phyloP scores from a whole-genome alignment of 140 eudicot genomes.

The Anethum foeniculum region DNA sequence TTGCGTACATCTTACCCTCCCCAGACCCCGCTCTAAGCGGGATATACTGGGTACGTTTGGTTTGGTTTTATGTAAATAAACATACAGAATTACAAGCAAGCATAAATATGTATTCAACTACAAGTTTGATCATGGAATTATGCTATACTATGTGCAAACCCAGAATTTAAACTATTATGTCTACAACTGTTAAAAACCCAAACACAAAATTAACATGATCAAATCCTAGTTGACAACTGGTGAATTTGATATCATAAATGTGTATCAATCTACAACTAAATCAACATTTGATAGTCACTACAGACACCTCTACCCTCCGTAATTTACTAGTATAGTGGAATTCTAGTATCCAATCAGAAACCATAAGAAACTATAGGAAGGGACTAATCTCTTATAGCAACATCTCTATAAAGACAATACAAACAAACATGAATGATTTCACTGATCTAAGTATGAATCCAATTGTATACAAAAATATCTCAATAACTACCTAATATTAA shows the following conservation, averaged over 20 bases:
- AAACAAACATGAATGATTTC: background rate
- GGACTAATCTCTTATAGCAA: background rate
- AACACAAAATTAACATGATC: background rate
- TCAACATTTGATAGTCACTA: background rate
- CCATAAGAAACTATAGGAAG: background rate
- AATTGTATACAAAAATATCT: background rate
- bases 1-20: too few relatives aligned
- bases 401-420: background rate
- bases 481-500: background rate
- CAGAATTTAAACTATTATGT: background rate
- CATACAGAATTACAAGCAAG: background rate
- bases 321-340: background rate
- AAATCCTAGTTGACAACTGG: background rate
- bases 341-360: background rate
- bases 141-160: background rate
- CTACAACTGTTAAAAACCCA: background rate
- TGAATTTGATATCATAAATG: background rate
- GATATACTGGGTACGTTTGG: too few relatives aligned
- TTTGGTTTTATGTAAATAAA: too few relatives aligned
- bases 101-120: background rate
- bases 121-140: background rate
- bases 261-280: background rate
- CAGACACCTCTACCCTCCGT: background rate
- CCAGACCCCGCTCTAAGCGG: too few relatives aligned
- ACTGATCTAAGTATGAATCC: background rate